phyloP scores from a whole-genome alignment of 1,139 yeast species.

The Yamadazyma atlantica region DNA sequence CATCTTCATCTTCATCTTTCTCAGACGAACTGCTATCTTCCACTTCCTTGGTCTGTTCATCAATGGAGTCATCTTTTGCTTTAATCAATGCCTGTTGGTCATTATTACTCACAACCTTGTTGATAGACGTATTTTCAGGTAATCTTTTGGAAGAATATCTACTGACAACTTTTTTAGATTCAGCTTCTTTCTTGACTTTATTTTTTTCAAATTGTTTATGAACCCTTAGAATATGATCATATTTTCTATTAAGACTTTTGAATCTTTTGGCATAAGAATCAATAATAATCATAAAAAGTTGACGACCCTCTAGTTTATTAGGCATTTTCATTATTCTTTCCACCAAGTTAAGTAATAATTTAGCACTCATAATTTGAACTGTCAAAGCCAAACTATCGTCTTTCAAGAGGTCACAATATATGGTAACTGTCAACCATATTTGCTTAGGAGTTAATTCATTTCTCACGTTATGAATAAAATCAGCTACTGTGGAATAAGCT shows the following conservation, averaged over 20 bases:
- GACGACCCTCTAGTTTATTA: slow-evolving; percentile 82
- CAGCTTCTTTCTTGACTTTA: slow-evolving; percentile 41
- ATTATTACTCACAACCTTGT: slow-evolving; percentile 8
- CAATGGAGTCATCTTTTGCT: slow-evolving; percentile 7
- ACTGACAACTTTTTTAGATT: slow-evolving; percentile 41
- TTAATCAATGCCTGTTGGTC: slow-evolving; percentile 6
- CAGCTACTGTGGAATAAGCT: slow-evolving; percentile 96
- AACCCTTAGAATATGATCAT: slow-evolving; percentile 62
- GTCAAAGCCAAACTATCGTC: slow-evolving; percentile 84
- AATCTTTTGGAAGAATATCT: slow-evolving; percentile 36
- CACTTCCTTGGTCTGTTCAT: slow-evolving; percentile 8
- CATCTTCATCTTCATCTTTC: slow-evolving; percentile 15
- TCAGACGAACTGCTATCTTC: slow-evolving; percentile 14
- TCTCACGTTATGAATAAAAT: slow-evolving; percentile 89
- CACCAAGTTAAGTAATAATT: slow-evolving; percentile 78
- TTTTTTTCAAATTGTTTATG: slow-evolving; percentile 55
- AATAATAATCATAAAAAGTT: slow-evolving; percentile 75
- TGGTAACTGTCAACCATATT: slow-evolving; percentile 83
- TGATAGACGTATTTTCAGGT: not conserved
- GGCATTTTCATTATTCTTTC: slow-evolving; percentile 86
- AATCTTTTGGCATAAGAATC: slow-evolving; percentile 88
- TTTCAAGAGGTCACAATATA: slow-evolving; percentile 78
- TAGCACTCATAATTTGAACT: slow-evolving; percentile 97
- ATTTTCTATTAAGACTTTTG: slow-evolving; percentile 69
- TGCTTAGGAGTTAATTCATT: slow-evolving; percentile 80